phyloP scores from a whole-genome alignment of 192 early-diverging fungal species.

The Podila clonocystis region DNA sequence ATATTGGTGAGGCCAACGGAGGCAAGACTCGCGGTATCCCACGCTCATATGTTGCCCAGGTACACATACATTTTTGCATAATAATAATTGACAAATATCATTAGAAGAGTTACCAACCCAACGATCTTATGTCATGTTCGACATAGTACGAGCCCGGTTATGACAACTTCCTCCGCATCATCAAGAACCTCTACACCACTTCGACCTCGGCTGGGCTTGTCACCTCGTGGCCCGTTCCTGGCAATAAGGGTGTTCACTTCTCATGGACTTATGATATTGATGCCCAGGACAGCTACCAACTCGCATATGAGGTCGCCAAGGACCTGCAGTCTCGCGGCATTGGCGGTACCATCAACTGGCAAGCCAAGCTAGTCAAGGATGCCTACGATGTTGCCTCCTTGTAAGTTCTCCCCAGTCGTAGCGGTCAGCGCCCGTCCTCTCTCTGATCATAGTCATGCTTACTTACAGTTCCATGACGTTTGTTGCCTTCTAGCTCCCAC shows the following conservation, averaged over 20 bases:
- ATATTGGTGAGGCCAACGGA: conserved; percentile 14
- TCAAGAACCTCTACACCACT: conserved; percentile 15
- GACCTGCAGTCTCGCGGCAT: conserved; percentile 11
- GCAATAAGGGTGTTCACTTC: conserved; percentile 30
- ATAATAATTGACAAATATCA: not conserved
- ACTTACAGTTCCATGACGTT: too few species aligned
- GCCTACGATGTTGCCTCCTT: conserved; percentile 18
- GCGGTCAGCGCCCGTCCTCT: too few species aligned
- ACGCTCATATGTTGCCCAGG: conserved; percentile 14
- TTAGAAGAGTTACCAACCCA: not conserved
- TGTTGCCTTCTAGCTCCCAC: not conserved
- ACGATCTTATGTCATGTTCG: not conserved
- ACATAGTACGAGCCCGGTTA: conserved; percentile 25
- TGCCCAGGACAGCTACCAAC: conserved; percentile 20
- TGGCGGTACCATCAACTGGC: conserved; percentile 30
- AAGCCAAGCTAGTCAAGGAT: conserved; percentile 24
- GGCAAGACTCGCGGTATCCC: conserved; percentile 24
- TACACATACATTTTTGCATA: not conserved
- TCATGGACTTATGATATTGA: conserved; percentile 32
- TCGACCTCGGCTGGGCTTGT: conserved; percentile 9
- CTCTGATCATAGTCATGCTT: too few species aligned
- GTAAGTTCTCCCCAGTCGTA: not conserved
- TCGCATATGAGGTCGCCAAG: not conserved
- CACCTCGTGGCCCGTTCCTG: conserved; percentile 28
- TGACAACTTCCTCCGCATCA: conserved; percentile 23